phyloP scores from a whole-genome alignment of 768 basidiomycete species.

The Russula dissimulans region DNA sequence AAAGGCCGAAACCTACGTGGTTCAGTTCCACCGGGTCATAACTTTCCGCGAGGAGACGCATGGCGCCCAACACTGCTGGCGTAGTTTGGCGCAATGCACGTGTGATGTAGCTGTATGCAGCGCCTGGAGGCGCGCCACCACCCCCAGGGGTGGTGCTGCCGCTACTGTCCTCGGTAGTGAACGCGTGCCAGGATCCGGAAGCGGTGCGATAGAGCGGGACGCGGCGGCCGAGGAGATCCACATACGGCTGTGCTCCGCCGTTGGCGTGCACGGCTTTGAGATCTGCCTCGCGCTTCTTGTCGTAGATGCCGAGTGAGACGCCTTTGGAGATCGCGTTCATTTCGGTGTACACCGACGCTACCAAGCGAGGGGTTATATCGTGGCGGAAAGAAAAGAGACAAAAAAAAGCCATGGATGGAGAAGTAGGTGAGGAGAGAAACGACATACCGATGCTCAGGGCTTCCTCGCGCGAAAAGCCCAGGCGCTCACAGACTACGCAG shows the following conservation, averaged over 20 bases:
- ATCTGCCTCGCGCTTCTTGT: constrained; percentile 42
- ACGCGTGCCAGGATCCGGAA: constrained; percentile 70
- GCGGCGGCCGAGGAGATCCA: constrained; percentile 75
- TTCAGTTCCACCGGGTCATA: constrained; percentile 53
- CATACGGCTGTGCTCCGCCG: constrained; percentile 71
- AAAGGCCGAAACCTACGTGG: constrained; percentile 63
- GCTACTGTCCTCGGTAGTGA: constrained; percentile 38
- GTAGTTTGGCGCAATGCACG: constrained; percentile 72
- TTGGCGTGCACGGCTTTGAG: constrained; percentile 41
- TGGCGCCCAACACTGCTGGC: constrained; percentile 66
- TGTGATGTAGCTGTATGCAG: constrained; percentile 80
- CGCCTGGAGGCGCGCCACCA: constrained; percentile 52
- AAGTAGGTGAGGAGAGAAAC: background rate
- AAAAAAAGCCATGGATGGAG: background rate
- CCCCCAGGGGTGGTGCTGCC: background rate
- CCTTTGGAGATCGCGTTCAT: constrained; percentile 86
- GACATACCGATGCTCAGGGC: constrained; percentile 78
- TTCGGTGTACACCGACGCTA: constrained; percentile 89
- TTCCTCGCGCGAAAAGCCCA: constrained; percentile 84
- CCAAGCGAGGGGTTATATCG: too few relatives aligned
- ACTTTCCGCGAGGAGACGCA: constrained; percentile 57
- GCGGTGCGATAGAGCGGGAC: constrained; percentile 73
- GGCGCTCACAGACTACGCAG: constrained; percentile 69
- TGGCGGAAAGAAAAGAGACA: background rate
- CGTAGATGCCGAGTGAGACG: constrained; percentile 69